Evolutionary conservation across 208 protist genomes (phyloP).

Genomic region (Strigomonas oncopelti): DNA sequence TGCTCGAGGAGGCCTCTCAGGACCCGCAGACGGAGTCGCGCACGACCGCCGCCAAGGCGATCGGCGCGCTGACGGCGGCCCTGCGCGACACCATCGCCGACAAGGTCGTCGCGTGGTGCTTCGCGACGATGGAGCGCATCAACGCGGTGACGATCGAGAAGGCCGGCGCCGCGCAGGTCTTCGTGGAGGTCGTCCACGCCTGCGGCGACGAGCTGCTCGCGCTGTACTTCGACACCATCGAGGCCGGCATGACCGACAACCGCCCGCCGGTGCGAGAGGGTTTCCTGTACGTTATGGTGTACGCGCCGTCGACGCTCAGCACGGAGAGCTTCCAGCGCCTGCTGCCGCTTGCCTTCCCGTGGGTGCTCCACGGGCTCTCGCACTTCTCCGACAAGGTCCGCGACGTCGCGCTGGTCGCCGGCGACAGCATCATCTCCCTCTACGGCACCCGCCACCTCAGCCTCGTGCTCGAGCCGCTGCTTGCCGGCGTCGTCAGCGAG

Average conservation of each 20-base stretch:
- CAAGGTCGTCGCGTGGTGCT: conserved; percentile 78
- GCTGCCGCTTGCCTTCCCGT: conserved; percentile 78
- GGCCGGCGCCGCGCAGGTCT: conserved; percentile 87
- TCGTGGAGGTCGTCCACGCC: conserved; percentile 81
- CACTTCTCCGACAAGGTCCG: conserved; percentile 89
- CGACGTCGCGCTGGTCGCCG: conserved; percentile 82
- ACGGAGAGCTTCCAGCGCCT: conserved; percentile 70
- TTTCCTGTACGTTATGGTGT: conserved; percentile 91
- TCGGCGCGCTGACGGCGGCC: conserved; percentile 66
- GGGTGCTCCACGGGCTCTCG: conserved; percentile 87
- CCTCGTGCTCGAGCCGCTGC: conserved; percentile 79
- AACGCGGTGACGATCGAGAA: conserved; percentile 80
- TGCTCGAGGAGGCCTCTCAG: conserved; percentile 81
- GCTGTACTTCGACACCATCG: conserved; percentile 60
- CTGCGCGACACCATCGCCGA: conserved; percentile 69
- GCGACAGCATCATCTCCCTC: conserved; percentile 84
- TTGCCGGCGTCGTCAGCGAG: conserved; percentile 76
- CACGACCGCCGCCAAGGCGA: conserved; percentile 84
- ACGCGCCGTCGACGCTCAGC: conserved; percentile 79
- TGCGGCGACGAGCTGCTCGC: conserved; percentile 69
- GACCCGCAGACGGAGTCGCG: conserved; percentile 84
- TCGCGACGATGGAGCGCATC: conserved; percentile 63
- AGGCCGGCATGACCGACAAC: conserved; percentile 78
- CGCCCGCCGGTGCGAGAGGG: conserved; percentile 83
- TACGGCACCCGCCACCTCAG: conserved; percentile 83